phyloP scores from a whole-genome alignment of 495 filamentous ascomycete species.

The Penicillium diatomitis region DNA sequence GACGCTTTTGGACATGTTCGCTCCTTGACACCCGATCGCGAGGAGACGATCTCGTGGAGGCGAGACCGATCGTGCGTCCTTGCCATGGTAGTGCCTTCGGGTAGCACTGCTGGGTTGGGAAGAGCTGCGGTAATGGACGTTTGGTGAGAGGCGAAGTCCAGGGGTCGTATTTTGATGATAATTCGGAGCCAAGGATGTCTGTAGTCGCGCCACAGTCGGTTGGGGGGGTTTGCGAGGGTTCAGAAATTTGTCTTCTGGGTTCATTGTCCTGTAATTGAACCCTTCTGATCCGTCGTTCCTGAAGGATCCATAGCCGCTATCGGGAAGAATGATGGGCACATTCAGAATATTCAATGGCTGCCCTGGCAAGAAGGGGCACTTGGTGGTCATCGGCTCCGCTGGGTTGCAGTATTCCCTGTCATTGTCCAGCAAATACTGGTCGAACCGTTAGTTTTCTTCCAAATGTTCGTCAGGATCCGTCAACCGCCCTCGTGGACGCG shows the following conservation, averaged over 20 bases:
- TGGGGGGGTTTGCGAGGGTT: conserved; percentile 56
- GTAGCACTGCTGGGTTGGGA: conserved; percentile 32
- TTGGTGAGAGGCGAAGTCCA: conserved; percentile 20
- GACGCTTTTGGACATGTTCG: conserved; percentile 3
- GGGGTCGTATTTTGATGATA: conserved; percentile 18
- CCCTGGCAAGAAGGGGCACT: conserved; percentile 80
- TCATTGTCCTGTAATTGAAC: conserved; percentile 58
- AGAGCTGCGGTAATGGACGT: conserved; percentile 18
- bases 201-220: conserved; percentile 38
- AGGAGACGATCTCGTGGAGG: conserved; percentile 30
- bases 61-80: conserved; percentile 33
- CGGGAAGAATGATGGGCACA: conserved; percentile 59
- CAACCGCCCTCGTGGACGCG: background rate
- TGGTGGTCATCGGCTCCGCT: conserved; percentile 57
- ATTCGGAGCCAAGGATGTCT: conserved; percentile 46
- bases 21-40: conserved; percentile 22
- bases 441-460: conserved; percentile 2
- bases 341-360: conserved; percentile 76
- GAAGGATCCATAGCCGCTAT: conserved; percentile 31
- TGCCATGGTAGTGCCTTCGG: conserved; percentile 11
- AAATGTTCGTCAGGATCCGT: background rate
- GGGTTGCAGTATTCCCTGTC: conserved; percentile 65
- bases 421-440: conserved; percentile 70
- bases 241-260: conserved; percentile 67
- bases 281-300: conserved; percentile 29